phyloP scores from a whole-genome alignment of 179 eudicot species.

The Corrigiola litoralis region DNA sequence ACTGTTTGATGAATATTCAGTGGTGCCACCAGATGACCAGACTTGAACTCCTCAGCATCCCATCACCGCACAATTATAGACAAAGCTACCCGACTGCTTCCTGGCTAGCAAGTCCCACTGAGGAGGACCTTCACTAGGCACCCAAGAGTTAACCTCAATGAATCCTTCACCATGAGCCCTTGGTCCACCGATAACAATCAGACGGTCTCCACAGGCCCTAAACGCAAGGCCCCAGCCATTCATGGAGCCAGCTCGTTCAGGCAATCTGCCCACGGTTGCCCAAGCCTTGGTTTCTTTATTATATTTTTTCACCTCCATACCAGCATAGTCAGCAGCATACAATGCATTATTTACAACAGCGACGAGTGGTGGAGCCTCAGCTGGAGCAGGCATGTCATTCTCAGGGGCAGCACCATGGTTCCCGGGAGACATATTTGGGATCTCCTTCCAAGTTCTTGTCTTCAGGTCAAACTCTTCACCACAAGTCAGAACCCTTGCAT shows the following conservation, averaged over 20 bases:
- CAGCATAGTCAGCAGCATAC: constrained; percentile 82
- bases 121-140: constrained; percentile 71
- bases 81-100: constrained; percentile 77
- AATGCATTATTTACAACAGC: constrained; percentile 84
- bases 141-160: constrained; percentile 81
- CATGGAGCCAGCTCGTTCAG: constrained; percentile 78
- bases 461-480: constrained; percentile 76
- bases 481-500: constrained; percentile 48
- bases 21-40: constrained; percentile 10
- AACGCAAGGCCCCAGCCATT: constrained; percentile 93
- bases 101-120: constrained; percentile 63
- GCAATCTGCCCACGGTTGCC: constrained; percentile 64
- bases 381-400: constrained; percentile 42
- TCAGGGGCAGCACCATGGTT: constrained; percentile 36
- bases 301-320: constrained; percentile 63
- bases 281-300: constrained; percentile 44
- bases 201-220: constrained; percentile 72
- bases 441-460: constrained; percentile 56
- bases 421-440: constrained; percentile 69
- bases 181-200: constrained; percentile 79
- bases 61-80: constrained; percentile 95
- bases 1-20: not conserved
- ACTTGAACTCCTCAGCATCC: constrained; percentile 53
- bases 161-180: constrained; percentile 54
- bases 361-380: constrained; percentile 81